Percentiles rank a stretch among this genome's conserved stretches.
Evolutionary conservation across 2,329 filamentous ascomycete genomes (phyloP).

Genomic region (Pseudogymnoascus destructans): DNA sequence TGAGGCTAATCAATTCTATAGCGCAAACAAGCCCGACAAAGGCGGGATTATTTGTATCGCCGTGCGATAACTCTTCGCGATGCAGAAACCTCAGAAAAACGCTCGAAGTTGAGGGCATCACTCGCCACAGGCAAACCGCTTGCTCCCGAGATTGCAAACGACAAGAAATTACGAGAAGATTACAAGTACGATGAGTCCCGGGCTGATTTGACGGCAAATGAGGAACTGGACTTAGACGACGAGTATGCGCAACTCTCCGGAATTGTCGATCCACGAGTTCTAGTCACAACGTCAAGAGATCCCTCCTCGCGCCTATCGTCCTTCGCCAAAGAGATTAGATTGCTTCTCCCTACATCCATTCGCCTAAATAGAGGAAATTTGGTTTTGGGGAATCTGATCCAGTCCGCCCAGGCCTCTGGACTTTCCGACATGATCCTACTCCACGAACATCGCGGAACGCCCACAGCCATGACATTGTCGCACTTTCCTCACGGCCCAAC

Average conservation of each 20-base stretch:
- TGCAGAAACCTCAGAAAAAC: conserved; percentile 84
- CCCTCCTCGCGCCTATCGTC: conserved; percentile 74
- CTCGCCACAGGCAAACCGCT: conserved; percentile 81
- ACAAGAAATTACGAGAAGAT: conserved; percentile 71
- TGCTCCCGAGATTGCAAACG: conserved; percentile 70
- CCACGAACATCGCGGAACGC: conserved; percentile 85
- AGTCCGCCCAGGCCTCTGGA: conserved; percentile 65
- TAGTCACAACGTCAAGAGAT: conserved; percentile 83
- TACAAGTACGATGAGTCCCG: conserved; percentile 88
- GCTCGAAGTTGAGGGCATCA: conserved; percentile 73
- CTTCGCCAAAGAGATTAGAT: conserved; percentile 83
- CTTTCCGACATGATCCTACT: conserved; percentile 76
- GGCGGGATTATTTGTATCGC: conserved; percentile 82
- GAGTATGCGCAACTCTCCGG: conserved; percentile 89
- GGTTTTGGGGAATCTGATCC: conserved; percentile 72
- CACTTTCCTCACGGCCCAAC: conserved; percentile 85
- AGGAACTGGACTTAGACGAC: conserved; percentile 66
- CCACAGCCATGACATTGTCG: conserved; percentile 75
- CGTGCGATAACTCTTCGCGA: conserved; percentile 77
- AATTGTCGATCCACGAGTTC: conserved; percentile 73
- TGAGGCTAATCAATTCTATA: conserved; percentile 20
- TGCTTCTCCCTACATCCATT: conserved; percentile 73
- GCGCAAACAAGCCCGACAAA: conserved; percentile 63
- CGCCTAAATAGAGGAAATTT: conserved; percentile 85
- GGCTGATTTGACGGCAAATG: conserved; percentile 51